phyloP scores from a whole-genome alignment of 139 green algal genomes.

The Microglena sp. region DNA sequence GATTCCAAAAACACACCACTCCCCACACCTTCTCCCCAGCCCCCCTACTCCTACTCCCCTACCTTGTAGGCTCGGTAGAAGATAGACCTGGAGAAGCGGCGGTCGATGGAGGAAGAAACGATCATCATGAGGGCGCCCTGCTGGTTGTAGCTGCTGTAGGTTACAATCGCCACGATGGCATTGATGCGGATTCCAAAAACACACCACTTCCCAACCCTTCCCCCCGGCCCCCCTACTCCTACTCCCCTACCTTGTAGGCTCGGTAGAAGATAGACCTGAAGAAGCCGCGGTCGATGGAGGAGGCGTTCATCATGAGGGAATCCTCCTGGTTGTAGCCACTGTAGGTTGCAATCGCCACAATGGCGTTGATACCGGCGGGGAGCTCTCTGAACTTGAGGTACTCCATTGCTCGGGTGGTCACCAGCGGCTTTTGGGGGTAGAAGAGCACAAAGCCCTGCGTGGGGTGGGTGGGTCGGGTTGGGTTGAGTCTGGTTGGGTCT shows the following conservation, averaged over 20 bases:
- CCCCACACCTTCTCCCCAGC: no score
- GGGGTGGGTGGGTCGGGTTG: background rate
- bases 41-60: no score
- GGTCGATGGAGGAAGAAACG: slow-evolving; percentile 25
- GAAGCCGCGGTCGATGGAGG: slow-evolving; percentile 92
- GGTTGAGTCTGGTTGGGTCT: no score
- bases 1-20: no score
- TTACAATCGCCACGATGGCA: slow-evolving; percentile 89
- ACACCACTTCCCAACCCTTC: no score
- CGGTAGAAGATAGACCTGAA: slow-evolving; percentile 94
- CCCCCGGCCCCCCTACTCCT: background rate
- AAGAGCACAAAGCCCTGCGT: slow-evolving; percentile 85
- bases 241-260: slow-evolving; percentile 55
- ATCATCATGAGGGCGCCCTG: no score
- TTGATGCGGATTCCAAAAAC: no score
- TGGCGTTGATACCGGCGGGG: slow-evolving; percentile 35
- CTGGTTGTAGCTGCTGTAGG: slow-evolving; percentile 99
- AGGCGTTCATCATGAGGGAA: slow-evolving; percentile 94
- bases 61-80: no score
- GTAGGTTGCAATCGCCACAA: slow-evolving; percentile 96
- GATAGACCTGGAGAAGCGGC: background rate
- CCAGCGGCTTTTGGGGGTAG: slow-evolving; percentile 95
- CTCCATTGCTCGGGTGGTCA: slow-evolving; percentile 78
- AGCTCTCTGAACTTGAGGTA: slow-evolving; percentile 70
- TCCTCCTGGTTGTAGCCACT: slow-evolving; percentile 99